Percentiles rank a stretch among this genome's conserved stretches.
Evolutionary conservation across 148 eudicot species (phyloP).

Genomic region (Chenopodium album): DNA sequence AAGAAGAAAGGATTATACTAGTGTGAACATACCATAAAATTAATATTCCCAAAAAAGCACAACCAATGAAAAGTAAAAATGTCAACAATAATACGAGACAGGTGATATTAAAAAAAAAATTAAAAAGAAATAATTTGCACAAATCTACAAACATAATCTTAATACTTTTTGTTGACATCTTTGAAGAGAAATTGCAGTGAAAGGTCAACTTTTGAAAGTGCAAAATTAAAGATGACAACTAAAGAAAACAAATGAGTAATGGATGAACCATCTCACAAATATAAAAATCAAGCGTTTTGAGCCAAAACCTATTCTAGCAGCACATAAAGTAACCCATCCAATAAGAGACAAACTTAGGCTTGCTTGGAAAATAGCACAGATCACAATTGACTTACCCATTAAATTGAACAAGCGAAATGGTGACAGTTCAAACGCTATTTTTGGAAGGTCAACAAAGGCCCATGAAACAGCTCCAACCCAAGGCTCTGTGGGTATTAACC

Average conservation of each 20-base stretch:
- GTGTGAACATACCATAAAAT: background rate
- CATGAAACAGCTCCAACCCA: constrained; percentile 96
- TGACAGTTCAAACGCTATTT: constrained; percentile 75
- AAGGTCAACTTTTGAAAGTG: background rate
- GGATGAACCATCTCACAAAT: background rate
- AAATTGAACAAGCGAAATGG: constrained; percentile 94
- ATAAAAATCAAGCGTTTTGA: background rate
- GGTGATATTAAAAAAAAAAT: background rate
- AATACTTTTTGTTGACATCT: background rate
- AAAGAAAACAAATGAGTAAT: background rate
- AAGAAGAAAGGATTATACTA: background rate
- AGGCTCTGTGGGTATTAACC: constrained; percentile 82
- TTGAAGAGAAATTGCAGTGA: background rate
- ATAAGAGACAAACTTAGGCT: background rate
- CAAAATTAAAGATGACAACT: background rate
- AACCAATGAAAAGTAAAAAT: background rate
- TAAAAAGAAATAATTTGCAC: background rate
- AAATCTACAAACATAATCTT: background rate
- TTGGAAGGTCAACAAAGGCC: constrained; percentile 99
- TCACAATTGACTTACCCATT: constrained; percentile 57
- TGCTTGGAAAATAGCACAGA: background rate
- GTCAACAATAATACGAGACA: background rate
- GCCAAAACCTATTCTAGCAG: background rate
- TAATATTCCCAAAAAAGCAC: too few relatives aligned
- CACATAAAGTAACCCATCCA: background rate